Base-by-base conservation (phyloP, 2,329 filamentous ascomycete species). In the Thermomyces lanuginosus region DNA sequence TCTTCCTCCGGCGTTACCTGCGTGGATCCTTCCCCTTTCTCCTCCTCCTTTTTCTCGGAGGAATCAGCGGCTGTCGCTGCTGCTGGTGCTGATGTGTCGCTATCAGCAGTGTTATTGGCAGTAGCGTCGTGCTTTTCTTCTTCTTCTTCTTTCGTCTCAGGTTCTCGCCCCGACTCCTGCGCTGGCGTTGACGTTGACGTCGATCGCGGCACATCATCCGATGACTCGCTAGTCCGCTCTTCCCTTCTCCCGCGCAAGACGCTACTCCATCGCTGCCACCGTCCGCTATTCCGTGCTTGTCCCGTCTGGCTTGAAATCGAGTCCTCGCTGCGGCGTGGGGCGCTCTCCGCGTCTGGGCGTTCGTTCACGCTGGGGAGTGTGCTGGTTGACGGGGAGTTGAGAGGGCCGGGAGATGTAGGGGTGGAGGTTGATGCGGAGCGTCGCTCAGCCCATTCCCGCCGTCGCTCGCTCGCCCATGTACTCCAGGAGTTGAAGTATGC, bases 401-500 rank as follows among this genome's bases (percentile, higher is more conserved):
- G 14, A 13, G 7, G 6, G 8, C 20, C 6, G 18, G 22, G 9
- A n/a, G 27, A 18, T 7, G 16, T 12, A 8, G 23, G 3, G 3
- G 17, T 17, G 5, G 17, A 8, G 14, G 13, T 5, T 7, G 27
- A 9, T 10, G 28, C 8, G 9, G 26, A 16, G 27, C 48, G 51
- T 30, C 50, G 51, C 13, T 56, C 51, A 33, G 56, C 52, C 58
- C 56, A 63, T 34, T 55, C 58, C 34, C 51, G 58, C 16, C 50
- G 51, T 39, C 54, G 55, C 30, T 62, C 59, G 33, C 42, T 53
- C 4, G 70, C 70, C 70, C 70, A 75, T 1, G 60, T 51, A 4
- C 69, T 62, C 70, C 70, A 75, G 0, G 66, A 71, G 29, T 63
- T 71, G 26, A 76, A 49, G 40, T 75, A 76, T 1, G 71, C 64